Base-by-base conservation (phyloP, 2,329 filamentous ascomycete species). In the Stagonosporopsis chrysanthemi region DNA sequence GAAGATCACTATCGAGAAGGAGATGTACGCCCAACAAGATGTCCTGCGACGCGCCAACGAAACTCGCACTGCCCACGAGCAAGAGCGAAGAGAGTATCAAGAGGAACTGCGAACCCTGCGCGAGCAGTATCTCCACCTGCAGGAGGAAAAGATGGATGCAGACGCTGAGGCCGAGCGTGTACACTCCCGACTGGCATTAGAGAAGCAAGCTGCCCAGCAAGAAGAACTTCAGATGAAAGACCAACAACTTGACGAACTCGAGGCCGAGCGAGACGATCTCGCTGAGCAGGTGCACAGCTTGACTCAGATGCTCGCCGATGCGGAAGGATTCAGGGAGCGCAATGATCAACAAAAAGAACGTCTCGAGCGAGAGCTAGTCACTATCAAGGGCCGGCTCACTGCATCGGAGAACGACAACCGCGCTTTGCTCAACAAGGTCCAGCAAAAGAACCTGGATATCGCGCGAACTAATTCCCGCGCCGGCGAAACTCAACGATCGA, bases 321-420 rank as follows among this genome's bases (percentile, higher is more conserved):
- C 92, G 14, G 92, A 95, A 56, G 89, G 91, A 58, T 97, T 95
- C 78, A 91, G 91, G 46, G 82, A 94, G 55, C 91, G 92, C 67
- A 91, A 96, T 68, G 95, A 98, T 68, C 92, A 97, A 72, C 90
- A 93, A 63, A 98, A 98, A 75, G 92, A 97, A 74, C 88, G 95
- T 33, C 83, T 97, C 41, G 93, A 98, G 75, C 87, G 92, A 22
- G 95, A 99, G 73, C 83, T 98, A 6, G 89, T 91, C 22, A 97
- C 94, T 1, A 86, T 97, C 65, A 96, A 95, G 75, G 93, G 93
- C 58, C 89, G 94, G 22, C 82, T 99, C 38, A 85, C 89, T 7
- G 95, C 94, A 23, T 98, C 94, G 0, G 94, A 99, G 75, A 97
- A 98, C 68, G 94, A 98, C 78, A 98, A 98, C 70, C 89, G 92